Evolutionary conservation across 108 stramenopile genomes (phyloP), one percentile per base, ranked within the genome.

Genomic region (Ochromonas danica): DNA sequence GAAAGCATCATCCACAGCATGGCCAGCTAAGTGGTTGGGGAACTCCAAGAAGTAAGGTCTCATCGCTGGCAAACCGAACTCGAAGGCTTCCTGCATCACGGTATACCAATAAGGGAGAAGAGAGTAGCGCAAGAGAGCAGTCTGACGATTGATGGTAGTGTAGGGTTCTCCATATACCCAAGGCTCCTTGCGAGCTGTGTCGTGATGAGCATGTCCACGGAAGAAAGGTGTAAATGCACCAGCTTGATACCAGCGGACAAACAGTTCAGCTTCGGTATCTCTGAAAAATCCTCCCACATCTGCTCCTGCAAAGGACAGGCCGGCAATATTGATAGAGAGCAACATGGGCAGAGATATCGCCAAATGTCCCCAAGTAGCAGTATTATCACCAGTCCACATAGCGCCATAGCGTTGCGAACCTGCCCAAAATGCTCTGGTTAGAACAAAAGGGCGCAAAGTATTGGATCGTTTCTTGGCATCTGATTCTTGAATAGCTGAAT

Each of bases 231-330:
- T 92, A 82, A 92, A 97, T 0, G 97, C 94, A 36, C 94, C 98
- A 1, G 96, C 95, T 85, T 99, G 97, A 39, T 94, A 94, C 97
- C 97, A 99, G 17, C 98, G 92, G 6, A 92, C 93, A 91, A 96
- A 92, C 51, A 99, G 91, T 86, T 99, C 97, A 10, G 94, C 90
- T 83, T 93, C 93, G 2, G 96, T 90, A 80, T 98, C 89, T 0
- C 95, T 94, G 78, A 99, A 97, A 85, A 99, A 99, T 10, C 98
- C 98, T n/a, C 98, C 98, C 0, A 98, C 98, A 87, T 99, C 98
- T 0, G 98, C 97, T 14, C 98, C 98, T 14, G 92, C 94, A 81
- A 99, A 99, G 0, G 94, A 91, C 39, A 98, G 77, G 0, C 97
- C 97, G 40, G 89, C 94, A 27, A 95, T 81, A 77, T 93, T 94